Base-by-base conservation (phyloP, 495 filamentous ascomycete genomes). In the Hypoxylon intermedium region DNA sequence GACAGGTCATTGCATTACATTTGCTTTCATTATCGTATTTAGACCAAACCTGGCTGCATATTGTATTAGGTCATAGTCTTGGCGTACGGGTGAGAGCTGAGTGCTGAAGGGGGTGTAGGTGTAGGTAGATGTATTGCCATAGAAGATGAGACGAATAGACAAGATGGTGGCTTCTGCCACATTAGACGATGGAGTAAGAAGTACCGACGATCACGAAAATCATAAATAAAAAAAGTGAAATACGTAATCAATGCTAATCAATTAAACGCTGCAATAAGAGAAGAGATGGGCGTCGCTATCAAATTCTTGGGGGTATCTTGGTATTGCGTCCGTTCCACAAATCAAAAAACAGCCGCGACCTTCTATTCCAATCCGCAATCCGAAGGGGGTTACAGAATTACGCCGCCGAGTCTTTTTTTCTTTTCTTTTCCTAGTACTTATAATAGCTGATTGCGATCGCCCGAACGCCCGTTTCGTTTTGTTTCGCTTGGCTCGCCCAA, bases 261-360 rank as follows among this genome's bases (percentile, higher is more conserved):
- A 43, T 34, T 16, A 3, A 6, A 45, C 5, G 9, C 37, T 23
- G 34, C 24, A 26, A 26, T 26, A 3, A 47, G 58, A 67, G 44
- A 50, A 21, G 53, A 62, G 53, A 54, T 42, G 26, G 47, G 36
- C 24, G 46, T 52, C 36, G 26, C 56, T 58, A 31, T 67, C 20
- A 19, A 20, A 50, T 53, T 36, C 58, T 30, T 53, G 57, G 62
- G 63, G 63, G 63, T 67, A 67, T 67, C 63, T 58, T 56, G 30
- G 46, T 57, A 53, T 57, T 41, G 30, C n/a, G 24, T 46, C 16
- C 9, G 12, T 44, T 37, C 18, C 44, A 49, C 45, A 21, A 49
- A 60, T 46, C 19, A 41, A 50, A 31, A 30, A 51, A 58, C 26
- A 37, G 52, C 58, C 49, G 34, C 31, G 16, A 20, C 24, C 3